Conservation (phyloP, 768 basidiomycete genomes). For the Mycena latifolia region DNA sequence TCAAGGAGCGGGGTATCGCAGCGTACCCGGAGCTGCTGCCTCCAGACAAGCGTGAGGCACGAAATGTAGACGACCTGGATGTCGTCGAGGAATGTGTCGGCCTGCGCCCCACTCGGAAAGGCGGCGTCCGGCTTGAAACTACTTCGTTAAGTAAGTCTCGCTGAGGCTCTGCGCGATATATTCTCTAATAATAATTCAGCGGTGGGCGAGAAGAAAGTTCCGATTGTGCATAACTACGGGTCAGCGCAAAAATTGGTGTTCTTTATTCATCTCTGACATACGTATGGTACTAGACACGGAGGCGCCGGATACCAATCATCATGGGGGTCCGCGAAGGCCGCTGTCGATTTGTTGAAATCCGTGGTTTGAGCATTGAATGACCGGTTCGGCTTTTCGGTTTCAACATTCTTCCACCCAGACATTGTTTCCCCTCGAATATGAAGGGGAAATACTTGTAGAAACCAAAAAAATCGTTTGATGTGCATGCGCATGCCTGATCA, state of each 20-base stretch:
- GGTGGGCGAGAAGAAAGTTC: conserved; percentile 2
- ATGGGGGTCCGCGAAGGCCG: conserved; percentile 66
- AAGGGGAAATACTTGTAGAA: no score
- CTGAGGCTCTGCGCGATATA: neutral
- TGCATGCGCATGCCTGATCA: no score
- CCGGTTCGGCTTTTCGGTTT: no score
- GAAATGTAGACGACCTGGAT: conserved; percentile 26
- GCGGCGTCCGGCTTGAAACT: conserved; percentile 21
- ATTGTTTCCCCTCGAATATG: neutral
- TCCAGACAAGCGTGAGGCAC: conserved; percentile 14
- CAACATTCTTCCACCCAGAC: no score
- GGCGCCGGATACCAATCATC: conserved; percentile 70
- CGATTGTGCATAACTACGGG: conserved; percentile 32
- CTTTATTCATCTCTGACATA: neutral
- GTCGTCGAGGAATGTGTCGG: conserved; percentile 35
- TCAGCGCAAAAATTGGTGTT: neutral
- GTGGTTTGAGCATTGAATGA: conserved; percentile 26
- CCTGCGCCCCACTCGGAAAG: conserved; percentile 29
- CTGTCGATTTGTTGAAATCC: conserved; percentile 55
- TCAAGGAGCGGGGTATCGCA: conserved; percentile 29
- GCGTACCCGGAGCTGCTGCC: conserved; percentile 32
- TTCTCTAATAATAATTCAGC: neutral
- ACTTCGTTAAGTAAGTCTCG: conserved; percentile 13
- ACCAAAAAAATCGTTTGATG: no score
- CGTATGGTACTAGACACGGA: conserved; percentile 53